Conservation (phyloP, 495 filamentous ascomycete species). For the Poronia punctata region DNA sequence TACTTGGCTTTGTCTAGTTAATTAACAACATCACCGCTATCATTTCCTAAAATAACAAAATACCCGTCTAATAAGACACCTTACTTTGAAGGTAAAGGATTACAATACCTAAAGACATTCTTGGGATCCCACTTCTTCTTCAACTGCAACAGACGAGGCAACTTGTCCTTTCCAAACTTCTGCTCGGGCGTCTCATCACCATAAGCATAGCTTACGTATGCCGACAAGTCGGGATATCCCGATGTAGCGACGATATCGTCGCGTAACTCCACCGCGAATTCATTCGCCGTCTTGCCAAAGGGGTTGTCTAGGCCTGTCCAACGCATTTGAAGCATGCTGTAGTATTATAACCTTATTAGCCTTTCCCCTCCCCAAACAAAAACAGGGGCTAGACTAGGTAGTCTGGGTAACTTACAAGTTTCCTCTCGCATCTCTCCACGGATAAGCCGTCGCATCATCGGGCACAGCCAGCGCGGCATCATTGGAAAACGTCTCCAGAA, state of each 20-base stretch:
- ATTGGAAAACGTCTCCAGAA: not conserved
- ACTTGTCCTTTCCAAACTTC: constrained; percentile 21
- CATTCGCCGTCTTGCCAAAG: not conserved
- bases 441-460: constrained; percentile 1
- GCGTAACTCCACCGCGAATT: constrained; percentile 7
- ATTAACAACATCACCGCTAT: too few species aligned
- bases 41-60: too few species aligned
- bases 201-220: constrained; percentile 31
- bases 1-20: too few species aligned
- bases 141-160: constrained; percentile 20
- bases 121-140: constrained; percentile 26
- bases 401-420: not conserved
- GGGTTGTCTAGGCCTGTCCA: not conserved
- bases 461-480: not conserved
- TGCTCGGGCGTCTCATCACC: constrained; percentile 31
- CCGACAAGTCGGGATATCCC: constrained; percentile 17
- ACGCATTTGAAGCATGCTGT: not conserved
- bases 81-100: constrained; percentile 9
- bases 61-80: too few species aligned
- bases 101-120: constrained; percentile 22
- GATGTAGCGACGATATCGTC: constrained; percentile 13
- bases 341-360: not conserved
- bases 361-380: too few species aligned
- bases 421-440: constrained; percentile 2
- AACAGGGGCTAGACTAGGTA: too few species aligned